A percentile compares a stretch with the other conserved stretches of the same genome.
These are phyloP conservation scores for Colletotrichum acutatum DNA, from an alignment of 2,329 filamentous ascomycete genomes.

Conservation along the genomic window DNA sequence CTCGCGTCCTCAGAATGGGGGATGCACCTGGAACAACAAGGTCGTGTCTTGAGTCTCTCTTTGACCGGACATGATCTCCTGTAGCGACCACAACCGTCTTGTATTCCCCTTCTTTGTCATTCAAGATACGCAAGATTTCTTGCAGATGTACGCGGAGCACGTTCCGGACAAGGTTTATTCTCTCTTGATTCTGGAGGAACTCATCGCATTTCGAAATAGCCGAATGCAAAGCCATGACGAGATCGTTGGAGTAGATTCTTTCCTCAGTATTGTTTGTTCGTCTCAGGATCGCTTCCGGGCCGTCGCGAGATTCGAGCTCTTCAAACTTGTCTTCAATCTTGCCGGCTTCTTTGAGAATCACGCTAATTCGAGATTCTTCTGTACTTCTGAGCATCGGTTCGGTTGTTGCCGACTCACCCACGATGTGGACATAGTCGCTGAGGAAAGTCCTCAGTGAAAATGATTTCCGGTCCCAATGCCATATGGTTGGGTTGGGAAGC, in stretches of 20 bases:
- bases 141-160: slow-evolving; percentile 62
- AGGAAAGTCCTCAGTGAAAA: slow-evolving; percentile 57
- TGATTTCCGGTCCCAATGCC: slow-evolving; percentile 62
- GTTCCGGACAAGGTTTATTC: slow-evolving; percentile 50
- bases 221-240: slow-evolving; percentile 12
- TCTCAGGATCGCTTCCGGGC: not conserved
- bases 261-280: slow-evolving; percentile 16
- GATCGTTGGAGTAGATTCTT: slow-evolving; percentile 20
- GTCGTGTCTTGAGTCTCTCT: not conserved
- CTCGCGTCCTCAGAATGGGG: not conserved
- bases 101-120: slow-evolving; percentile 41
- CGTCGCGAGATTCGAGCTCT: slow-evolving; percentile 32
- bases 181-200: slow-evolving; percentile 41
- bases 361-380: slow-evolving; percentile 38
- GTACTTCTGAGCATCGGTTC: not conserved
- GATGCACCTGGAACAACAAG: not conserved
- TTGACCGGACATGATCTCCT: not conserved
- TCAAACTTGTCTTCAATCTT: slow-evolving; percentile 43
- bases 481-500: slow-evolving; percentile 59
- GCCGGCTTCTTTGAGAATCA: slow-evolving; percentile 22
- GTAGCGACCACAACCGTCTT: not conserved
- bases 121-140: slow-evolving; percentile 58
- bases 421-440: slow-evolving; percentile 48
- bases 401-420: slow-evolving; percentile 31
- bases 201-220: slow-evolving; percentile 32